phyloP scores from a whole-genome alignment of 306 rosid species.

The Begonia masoniana region DNA sequence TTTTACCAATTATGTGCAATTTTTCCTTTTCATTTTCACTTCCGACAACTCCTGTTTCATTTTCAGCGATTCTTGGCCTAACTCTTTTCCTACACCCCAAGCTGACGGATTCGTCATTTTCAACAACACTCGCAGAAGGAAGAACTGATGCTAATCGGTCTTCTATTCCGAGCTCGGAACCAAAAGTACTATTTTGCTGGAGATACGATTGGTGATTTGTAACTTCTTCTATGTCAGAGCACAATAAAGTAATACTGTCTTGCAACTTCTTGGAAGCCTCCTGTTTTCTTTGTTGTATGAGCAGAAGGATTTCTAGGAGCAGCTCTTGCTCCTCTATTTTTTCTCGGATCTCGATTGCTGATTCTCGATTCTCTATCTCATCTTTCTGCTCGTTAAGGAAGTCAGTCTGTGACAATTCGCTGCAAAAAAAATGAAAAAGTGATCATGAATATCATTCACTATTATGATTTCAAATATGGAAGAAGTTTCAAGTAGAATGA shows the following conservation, averaged over 20 bases:
- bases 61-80: conserved; percentile 28
- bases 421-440: conserved; percentile 29
- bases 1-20: conserved; percentile 11
- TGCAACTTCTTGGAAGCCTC: conserved; percentile 69
- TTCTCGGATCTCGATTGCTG: conserved; percentile 68
- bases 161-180: conserved; percentile 29
- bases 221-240: conserved; percentile 81
- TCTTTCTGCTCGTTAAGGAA: conserved; percentile 77
- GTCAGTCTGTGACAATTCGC: conserved; percentile 71
- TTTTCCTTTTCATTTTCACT: conserved; percentile 32
- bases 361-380: conserved; percentile 81
- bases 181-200: conserved; percentile 32
- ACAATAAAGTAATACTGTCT: conserved; percentile 60
- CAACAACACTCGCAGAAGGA: conserved; percentile 39
- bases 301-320: conserved; percentile 69
- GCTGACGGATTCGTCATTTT: conserved; percentile 41
- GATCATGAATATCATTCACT: background rate
- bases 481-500: no score
- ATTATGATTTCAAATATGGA: no score
- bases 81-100: conserved; percentile 66
- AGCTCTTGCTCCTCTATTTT: conserved; percentile 76
- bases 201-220: conserved; percentile 46
- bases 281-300: conserved; percentile 64
- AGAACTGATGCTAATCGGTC: conserved; percentile 43
- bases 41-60: conserved; percentile 44